Evolutionary conservation across 352 stramenopile species (phyloP).

Genomic region (Phytophthora multivora): DNA sequence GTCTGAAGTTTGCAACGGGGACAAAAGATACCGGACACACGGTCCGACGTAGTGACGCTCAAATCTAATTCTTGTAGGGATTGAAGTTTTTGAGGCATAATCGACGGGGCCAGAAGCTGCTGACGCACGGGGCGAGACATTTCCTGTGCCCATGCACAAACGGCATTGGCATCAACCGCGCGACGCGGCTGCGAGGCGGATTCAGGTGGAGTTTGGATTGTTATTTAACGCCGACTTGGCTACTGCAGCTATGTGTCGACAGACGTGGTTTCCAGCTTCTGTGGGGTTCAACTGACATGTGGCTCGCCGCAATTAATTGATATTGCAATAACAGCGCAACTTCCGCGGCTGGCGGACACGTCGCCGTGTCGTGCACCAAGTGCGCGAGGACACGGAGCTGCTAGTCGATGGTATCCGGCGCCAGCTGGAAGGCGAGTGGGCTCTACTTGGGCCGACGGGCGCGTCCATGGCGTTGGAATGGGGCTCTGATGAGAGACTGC

Average conservation of each 20-base stretch:
- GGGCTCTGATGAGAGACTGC: conserved; percentile 32
- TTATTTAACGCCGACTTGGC: conserved; percentile 13
- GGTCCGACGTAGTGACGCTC: conserved; percentile 1
- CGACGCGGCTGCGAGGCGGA: conserved; percentile 26
- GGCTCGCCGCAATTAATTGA: background rate
- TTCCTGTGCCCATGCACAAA: conserved; percentile 16
- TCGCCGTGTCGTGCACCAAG: conserved; percentile 47
- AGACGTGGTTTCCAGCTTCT: background rate
- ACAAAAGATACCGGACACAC: conserved; percentile 4
- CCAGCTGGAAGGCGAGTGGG: conserved; percentile 38
- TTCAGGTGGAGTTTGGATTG: conserved; percentile 19
- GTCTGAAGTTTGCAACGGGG: background rate
- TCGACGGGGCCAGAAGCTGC: conserved; percentile 1
- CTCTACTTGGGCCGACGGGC: conserved; percentile 26
- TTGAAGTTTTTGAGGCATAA: conserved; percentile 20
- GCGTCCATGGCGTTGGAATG: conserved; percentile 31
- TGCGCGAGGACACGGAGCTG: conserved; percentile 48
- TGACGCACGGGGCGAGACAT: conserved; percentile 24
- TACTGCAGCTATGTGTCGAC: conserved; percentile 6
- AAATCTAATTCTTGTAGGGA: background rate
- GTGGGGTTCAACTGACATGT: conserved; percentile 9
- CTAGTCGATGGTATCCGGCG: conserved; percentile 46
- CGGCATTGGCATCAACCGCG: conserved; percentile 12
- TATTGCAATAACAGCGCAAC: conserved; percentile 29
- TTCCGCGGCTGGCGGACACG: conserved; percentile 67